Evolutionary conservation across 1,139 yeast species (phyloP).

Genomic region (Keqinozyma sinolaborantium): DNA sequence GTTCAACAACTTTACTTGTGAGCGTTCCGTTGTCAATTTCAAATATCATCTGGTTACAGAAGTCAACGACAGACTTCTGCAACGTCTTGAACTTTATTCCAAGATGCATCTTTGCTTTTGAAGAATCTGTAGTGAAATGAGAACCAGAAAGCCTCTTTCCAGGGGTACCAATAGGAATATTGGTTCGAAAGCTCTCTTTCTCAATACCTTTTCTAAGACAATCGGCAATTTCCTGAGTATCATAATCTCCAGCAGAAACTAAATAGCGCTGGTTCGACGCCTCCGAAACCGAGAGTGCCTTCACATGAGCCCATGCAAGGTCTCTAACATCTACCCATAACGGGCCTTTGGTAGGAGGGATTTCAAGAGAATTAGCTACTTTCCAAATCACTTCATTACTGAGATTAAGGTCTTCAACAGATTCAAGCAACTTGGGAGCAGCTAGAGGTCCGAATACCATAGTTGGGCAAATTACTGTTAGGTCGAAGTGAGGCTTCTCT

Average conservation of each 20-base stretch:
- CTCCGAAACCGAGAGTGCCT: slow-evolving; percentile 20
- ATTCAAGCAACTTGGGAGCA: slow-evolving; percentile 12
- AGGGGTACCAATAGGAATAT: slow-evolving; percentile 18
- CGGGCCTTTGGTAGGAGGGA: slow-evolving; percentile 18
- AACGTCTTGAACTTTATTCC: slow-evolving; percentile 27
- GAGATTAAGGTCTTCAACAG: slow-evolving; percentile 19
- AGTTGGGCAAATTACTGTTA: slow-evolving; percentile 26
- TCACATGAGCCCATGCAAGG: slow-evolving; percentile 34
- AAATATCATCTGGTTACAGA: slow-evolving; percentile 37
- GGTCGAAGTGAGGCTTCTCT: slow-evolving; percentile 19
- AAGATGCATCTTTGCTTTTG: slow-evolving; percentile 15
- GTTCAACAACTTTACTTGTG: too few relatives aligned
- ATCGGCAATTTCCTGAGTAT: slow-evolving; percentile 24
- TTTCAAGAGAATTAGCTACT: slow-evolving; percentile 16
- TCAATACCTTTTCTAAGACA: slow-evolving; percentile 11
- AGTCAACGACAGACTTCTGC: slow-evolving; percentile 33
- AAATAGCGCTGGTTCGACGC: slow-evolving; percentile 27
- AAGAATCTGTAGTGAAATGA: slow-evolving; percentile 18
- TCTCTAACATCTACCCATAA: slow-evolving; percentile 38
- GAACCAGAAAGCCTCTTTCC: slow-evolving; percentile 17
- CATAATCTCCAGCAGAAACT: slow-evolving; percentile 23
- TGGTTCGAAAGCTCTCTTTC: slow-evolving; percentile 3
- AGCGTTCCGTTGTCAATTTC: too few relatives aligned
- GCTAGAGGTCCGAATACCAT: slow-evolving; percentile 39
- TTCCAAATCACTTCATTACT: slow-evolving; percentile 17